These are phyloP conservation scores for Bryoerythrophyllum caledonicum DNA, from an alignment of 225 moss, liverwort and hornwort species.

Conservation along the genomic window DNA sequence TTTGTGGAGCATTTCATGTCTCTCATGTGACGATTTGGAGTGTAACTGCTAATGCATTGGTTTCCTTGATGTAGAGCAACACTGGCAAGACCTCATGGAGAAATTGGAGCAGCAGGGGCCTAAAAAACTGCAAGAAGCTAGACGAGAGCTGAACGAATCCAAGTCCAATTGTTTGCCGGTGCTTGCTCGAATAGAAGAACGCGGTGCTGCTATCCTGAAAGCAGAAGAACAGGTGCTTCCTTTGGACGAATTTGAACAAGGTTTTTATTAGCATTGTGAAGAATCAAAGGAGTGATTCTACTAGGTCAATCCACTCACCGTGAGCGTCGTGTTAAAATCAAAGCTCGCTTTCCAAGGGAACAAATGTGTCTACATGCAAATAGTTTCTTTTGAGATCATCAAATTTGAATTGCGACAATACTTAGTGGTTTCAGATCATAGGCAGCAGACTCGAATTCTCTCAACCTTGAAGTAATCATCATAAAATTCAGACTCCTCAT, in stretches of 20 bases:
- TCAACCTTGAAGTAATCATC: neutral
- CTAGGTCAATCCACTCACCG: constrained; percentile 1
- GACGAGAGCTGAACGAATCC: constrained; percentile 48
- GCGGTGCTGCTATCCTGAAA: constrained; percentile 49
- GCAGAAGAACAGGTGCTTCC: constrained; percentile 50
- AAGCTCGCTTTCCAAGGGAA: neutral
- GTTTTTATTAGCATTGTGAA: neutral
- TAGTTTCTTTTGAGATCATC: neutral
- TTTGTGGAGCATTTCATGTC: constrained; percentile 1
- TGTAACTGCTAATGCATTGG: constrained; percentile 3
- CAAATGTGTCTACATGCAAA: neutral
- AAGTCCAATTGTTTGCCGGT: constrained; percentile 46
- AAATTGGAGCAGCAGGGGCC: constrained; percentile 62
- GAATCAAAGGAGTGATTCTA: constrained; percentile 3
- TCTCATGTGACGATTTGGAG: constrained; percentile 12
- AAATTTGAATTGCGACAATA: neutral
- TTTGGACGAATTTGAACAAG: neutral
- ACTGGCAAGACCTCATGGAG: constrained; percentile 58
- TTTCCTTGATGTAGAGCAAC: constrained; percentile 48
- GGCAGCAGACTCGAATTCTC: neutral
- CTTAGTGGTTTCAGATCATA: neutral
- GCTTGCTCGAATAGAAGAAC: constrained; percentile 51
- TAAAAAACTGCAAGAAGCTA: constrained; percentile 41
- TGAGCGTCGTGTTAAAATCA: constrained; percentile 7
- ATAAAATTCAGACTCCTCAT: neutral